phyloP scores from a whole-genome alignment of 345 rosid genomes.

The Isatis tinctoria region DNA sequence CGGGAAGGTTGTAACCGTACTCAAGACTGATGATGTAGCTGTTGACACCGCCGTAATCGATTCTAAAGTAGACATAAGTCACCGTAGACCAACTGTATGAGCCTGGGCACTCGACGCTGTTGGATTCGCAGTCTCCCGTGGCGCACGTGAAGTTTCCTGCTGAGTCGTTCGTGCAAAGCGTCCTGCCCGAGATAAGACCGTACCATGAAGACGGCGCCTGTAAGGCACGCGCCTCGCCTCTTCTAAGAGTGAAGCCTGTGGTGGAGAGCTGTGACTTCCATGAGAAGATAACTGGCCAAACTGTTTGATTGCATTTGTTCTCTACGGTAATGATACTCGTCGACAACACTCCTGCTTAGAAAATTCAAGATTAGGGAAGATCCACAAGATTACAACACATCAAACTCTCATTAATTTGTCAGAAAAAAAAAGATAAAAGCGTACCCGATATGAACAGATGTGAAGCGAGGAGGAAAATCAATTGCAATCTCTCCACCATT shows the following conservation, averaged over 20 bases:
- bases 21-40: slow-evolving; percentile 14
- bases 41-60: background rate
- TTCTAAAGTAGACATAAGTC: slow-evolving; percentile 17
- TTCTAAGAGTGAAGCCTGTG: slow-evolving; percentile 9
- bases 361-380: background rate
- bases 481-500: background rate
- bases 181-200: slow-evolving; percentile 24
- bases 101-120: background rate
- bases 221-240: slow-evolving; percentile 10
- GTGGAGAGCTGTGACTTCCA: slow-evolving; percentile 6
- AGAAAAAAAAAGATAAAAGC: background rate
- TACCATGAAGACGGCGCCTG: slow-evolving; percentile 23
- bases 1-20: slow-evolving; percentile 26
- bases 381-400: background rate
- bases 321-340: slow-evolving; percentile 7
- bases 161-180: slow-evolving; percentile 16
- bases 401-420: background rate
- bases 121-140: slow-evolving; percentile 22
- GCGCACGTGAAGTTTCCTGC: slow-evolving; percentile 7
- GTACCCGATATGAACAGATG: slow-evolving; percentile 9
- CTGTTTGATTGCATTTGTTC: slow-evolving; percentile 24
- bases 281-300: slow-evolving; percentile 28
- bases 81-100: background rate
- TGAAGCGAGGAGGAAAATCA: slow-evolving; percentile 9
- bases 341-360: slow-evolving; percentile 12